Evolutionary conservation across 495 filamentous ascomycete species (phyloP).

Genomic region (Penicillium odoratum): DNA sequence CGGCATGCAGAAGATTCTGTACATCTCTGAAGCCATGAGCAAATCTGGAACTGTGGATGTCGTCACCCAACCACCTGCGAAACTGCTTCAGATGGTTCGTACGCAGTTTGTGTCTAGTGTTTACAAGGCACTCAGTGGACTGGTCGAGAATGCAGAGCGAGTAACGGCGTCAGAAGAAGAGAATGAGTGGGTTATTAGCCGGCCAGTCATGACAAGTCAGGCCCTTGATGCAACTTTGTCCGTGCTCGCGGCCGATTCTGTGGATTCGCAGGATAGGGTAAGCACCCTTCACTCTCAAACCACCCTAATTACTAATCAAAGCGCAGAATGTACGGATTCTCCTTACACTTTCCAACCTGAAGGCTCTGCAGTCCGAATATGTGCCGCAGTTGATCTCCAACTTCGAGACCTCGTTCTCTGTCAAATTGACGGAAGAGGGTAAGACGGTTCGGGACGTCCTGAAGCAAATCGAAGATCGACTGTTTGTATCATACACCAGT

Average conservation of each 20-base stretch:
- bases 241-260: constrained; percentile 49
- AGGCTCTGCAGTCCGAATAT: constrained; percentile 69
- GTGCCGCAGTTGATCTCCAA: constrained; percentile 80
- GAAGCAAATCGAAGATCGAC: constrained; percentile 78
- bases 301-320: constrained; percentile 2
- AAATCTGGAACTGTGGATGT: constrained; percentile 70
- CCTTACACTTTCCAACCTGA: constrained; percentile 86
- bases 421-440: constrained; percentile 86
- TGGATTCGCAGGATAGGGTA: constrained; percentile 71
- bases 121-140: constrained; percentile 87
- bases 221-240: constrained; percentile 33
- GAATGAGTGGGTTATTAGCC: constrained; percentile 50
- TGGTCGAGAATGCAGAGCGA: constrained; percentile 92
- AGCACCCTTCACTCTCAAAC: constrained; percentile 27
- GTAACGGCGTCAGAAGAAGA: constrained; percentile 59
- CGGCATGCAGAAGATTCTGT: constrained; percentile 91
- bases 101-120: constrained; percentile 86
- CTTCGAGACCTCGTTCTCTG: constrained; percentile 86
- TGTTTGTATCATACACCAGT: constrained; percentile 87
- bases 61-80: constrained; percentile 76
- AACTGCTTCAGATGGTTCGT: constrained; percentile 81
- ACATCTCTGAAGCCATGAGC: constrained; percentile 77
- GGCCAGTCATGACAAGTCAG: constrained; percentile 29
- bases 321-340: constrained; percentile 84
- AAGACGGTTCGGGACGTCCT: constrained; percentile 89